These are phyloP conservation scores for Aspergillus floridensis DNA, from an alignment of 2,329 filamentous ascomycete genomes.

Conservation along the genomic window DNA sequence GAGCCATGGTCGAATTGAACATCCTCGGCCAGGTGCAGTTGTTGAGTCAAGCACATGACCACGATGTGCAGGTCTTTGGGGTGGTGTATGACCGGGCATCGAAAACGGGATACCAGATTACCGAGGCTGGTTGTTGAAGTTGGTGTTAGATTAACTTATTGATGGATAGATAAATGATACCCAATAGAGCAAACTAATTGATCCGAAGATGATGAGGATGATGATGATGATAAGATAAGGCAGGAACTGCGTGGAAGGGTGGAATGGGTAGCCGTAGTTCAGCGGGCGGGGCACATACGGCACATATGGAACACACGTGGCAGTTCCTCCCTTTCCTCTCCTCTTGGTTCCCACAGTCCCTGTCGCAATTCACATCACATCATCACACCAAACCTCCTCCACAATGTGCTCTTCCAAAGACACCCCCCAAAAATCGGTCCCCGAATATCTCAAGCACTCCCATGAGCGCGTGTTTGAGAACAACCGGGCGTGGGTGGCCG, in stretches of 20 bases:
- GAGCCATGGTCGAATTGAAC: not conserved
- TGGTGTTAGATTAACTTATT: too few relatives aligned
- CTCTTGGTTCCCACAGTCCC: too few relatives aligned
- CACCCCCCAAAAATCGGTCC: not conserved
- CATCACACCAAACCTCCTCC: not conserved
- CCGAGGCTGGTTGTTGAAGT: not conserved
- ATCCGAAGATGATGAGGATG: too few relatives aligned
- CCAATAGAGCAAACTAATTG: too few relatives aligned
- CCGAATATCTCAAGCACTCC: not conserved
- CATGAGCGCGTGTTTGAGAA: not conserved
- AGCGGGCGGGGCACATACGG: too few relatives aligned
- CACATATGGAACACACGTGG: too few relatives aligned
- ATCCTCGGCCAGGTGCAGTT: not conserved
- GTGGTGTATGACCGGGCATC: not conserved
- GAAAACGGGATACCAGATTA: not conserved
- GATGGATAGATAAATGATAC: too few relatives aligned
- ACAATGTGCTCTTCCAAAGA: not conserved
- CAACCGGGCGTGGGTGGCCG: conserved; percentile 56
- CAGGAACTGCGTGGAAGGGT: too few relatives aligned
- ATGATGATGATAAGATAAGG: too few relatives aligned
- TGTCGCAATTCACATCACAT: too few relatives aligned
- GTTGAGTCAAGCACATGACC: not conserved
- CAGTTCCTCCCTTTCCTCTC: too few relatives aligned
- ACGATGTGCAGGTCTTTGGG: not conserved
- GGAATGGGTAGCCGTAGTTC: too few relatives aligned